These are phyloP conservation scores for Erysiphe neolycopersici DNA, from an alignment of 2,329 filamentous ascomycete species.

Conservation along the genomic window DNA sequence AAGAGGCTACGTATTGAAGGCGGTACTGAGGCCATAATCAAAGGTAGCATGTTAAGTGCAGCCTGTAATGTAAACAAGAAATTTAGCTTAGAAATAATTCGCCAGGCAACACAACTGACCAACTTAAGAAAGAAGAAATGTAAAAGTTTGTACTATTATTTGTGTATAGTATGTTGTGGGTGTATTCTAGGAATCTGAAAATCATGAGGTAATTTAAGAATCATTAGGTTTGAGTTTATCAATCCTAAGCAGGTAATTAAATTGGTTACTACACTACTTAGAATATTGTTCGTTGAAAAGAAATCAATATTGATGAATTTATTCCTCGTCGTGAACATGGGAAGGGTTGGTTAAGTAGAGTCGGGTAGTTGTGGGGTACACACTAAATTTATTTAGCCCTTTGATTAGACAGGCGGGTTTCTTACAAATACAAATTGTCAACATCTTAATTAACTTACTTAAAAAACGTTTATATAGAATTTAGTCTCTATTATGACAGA, in stretches of 20 bases:
- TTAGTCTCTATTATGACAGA: conserved; percentile 38
- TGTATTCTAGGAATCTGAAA: not conserved
- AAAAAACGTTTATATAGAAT: too few species aligned
- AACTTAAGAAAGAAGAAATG: not conserved
- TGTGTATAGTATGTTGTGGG: not conserved
- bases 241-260: not conserved
- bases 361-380: too few species aligned
- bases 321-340: too few species aligned
- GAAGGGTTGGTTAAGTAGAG: too few species aligned
- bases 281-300: not conserved
- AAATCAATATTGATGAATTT: not conserved
- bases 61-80: not conserved
- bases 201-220: not conserved
- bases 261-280: not conserved
- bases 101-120: not conserved
- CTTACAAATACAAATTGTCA: too few species aligned
- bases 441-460: too few species aligned
- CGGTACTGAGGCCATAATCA: not conserved
- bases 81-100: not conserved
- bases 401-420: too few species aligned
- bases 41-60: not conserved
- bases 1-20: not conserved
- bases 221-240: not conserved
- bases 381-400: too few species aligned
- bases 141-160: not conserved